A percentile compares a stretch with the other conserved stretches of the same genome.
Evolutionary conservation across 2,329 filamentous ascomycete genomes (phyloP).

Genomic region (Aureobasidium uvarum): DNA sequence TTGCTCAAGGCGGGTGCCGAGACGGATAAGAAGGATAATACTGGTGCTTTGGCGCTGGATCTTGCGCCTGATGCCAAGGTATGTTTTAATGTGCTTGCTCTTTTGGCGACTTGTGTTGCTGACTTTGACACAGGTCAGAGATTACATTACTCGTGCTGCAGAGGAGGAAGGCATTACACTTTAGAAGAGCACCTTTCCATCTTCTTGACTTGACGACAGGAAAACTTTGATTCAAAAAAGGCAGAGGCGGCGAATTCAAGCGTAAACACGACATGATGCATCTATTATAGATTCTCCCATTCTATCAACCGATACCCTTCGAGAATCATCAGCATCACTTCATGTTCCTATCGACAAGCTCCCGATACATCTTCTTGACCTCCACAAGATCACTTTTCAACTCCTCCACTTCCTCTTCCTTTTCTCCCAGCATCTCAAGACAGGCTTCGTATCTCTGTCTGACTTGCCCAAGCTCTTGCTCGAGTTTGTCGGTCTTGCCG

Average conservation of each 20-base stretch:
- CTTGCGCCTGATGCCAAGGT: slow-evolving; percentile 85
- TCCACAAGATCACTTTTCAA: slow-evolving; percentile 83
- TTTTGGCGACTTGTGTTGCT: not conserved
- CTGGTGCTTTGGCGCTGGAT: slow-evolving; percentile 71
- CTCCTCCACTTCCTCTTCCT: slow-evolving; percentile 93
- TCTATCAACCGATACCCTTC: not conserved
- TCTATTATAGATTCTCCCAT: not conserved
- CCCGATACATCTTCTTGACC: slow-evolving; percentile 93
- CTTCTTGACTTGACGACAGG: not conserved
- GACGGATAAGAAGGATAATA: slow-evolving; percentile 68
- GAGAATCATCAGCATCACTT: slow-evolving; percentile 9
- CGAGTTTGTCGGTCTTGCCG: slow-evolving; percentile 61
- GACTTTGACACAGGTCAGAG: slow-evolving; percentile 39
- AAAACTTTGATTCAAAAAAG: too few species aligned
- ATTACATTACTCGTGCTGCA: slow-evolving; percentile 73
- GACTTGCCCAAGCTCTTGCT: slow-evolving; percentile 66
- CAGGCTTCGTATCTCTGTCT: slow-evolving; percentile 83
- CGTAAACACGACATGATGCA: not conserved
- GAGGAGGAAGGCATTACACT: slow-evolving; percentile 81
- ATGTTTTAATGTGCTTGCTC: not conserved
- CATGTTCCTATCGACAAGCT: slow-evolving; percentile 66
- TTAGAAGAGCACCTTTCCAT: not conserved
- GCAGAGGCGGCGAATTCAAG: not conserved
- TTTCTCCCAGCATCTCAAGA: slow-evolving; percentile 92
- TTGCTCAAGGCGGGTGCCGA: slow-evolving; percentile 85